Conservation (phyloP, 2,329 filamentous ascomycete species). For the Clonostachys rhizophaga region DNA sequence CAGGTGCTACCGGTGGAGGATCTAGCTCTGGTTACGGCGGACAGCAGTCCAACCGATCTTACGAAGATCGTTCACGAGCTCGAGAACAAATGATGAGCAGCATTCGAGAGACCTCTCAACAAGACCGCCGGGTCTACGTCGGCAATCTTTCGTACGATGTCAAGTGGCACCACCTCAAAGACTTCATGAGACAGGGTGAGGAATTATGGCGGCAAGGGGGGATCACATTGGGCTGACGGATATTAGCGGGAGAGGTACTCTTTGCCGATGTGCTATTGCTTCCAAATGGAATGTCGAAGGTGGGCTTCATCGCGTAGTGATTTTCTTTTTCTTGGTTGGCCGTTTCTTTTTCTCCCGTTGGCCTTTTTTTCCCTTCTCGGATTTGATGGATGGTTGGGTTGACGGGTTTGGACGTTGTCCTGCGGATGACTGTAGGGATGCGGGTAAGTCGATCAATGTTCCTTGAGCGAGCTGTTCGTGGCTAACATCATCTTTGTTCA, state of each 20-base stretch:
- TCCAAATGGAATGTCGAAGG: constrained; percentile 99
- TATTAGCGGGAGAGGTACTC: constrained; percentile 92
- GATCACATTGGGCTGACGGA: constrained; percentile 29
- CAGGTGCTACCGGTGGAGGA: constrained; percentile 66
- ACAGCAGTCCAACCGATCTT: constrained; percentile 61
- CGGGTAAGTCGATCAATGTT: constrained; percentile 66
- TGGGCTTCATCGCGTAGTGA: constrained; percentile 89
- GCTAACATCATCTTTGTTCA: constrained; percentile 33
- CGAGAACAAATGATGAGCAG: constrained; percentile 96
- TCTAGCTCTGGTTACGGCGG: constrained; percentile 62
- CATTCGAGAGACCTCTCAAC: constrained; percentile 90
- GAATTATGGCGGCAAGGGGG: constrained; percentile 15
- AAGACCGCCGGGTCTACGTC: constrained; percentile 98
- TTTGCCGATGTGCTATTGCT: constrained; percentile 99
- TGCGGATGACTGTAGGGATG: constrained; percentile 93
- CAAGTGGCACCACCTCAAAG: constrained; percentile 99
- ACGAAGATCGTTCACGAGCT: constrained; percentile 76
- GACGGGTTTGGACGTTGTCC: constrained; percentile 94
- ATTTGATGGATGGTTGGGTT: constrained; percentile 93
- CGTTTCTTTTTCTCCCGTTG: constrained; percentile 60
- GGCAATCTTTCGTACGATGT: constrained; percentile 99
- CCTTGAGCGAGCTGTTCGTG: background rate
- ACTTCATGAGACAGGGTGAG: constrained; percentile 99
- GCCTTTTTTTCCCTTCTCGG: constrained; percentile 31
- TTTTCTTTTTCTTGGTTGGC: constrained; percentile 60